These are phyloP conservation scores for Planoprotostelium fungivorum DNA, from an alignment of 78 protist genomes.

Conservation along the genomic window DNA sequence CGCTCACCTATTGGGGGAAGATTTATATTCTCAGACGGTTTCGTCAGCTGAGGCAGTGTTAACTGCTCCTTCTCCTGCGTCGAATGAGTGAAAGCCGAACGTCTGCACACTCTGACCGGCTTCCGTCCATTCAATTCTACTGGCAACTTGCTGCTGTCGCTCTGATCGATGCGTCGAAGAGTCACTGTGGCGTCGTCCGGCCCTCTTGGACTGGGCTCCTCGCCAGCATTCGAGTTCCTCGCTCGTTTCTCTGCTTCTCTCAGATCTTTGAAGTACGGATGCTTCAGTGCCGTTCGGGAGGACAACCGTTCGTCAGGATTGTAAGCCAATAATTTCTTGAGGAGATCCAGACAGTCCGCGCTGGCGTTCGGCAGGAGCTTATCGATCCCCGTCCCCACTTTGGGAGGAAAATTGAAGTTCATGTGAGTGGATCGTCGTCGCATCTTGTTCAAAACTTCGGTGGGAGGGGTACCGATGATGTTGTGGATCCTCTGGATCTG, in stretches of 20 bases:
- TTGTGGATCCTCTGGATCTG: constrained; percentile 84
- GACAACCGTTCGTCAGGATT: constrained; percentile 76
- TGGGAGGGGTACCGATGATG: constrained; percentile 86
- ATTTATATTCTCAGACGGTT: no score
- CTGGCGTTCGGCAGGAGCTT: constrained; percentile 61
- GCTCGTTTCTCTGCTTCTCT: constrained; percentile 42
- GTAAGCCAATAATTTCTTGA: constrained; percentile 67
- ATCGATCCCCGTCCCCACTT: constrained; percentile 56
- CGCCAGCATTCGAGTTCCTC: not conserved
- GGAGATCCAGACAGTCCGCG: constrained; percentile 51
- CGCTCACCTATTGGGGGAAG: no score
- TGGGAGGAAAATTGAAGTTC: constrained; percentile 73
- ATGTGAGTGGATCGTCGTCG: constrained; percentile 70
- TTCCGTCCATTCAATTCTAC: not conserved
- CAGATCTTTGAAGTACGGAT: constrained; percentile 70
- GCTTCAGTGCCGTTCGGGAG: constrained; percentile 69
- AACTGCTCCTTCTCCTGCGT: no score
- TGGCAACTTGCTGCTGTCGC: not conserved
- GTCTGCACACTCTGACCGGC: no score
- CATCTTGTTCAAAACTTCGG: constrained; percentile 54
- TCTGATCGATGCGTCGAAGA: not conserved
- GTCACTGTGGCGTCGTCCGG: not conserved
- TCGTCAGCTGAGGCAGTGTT: no score
- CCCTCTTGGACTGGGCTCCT: not conserved
- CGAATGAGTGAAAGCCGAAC: no score